Base-by-base conservation (phyloP, 140 eudicot species). In the Anethum foeniculum region DNA sequence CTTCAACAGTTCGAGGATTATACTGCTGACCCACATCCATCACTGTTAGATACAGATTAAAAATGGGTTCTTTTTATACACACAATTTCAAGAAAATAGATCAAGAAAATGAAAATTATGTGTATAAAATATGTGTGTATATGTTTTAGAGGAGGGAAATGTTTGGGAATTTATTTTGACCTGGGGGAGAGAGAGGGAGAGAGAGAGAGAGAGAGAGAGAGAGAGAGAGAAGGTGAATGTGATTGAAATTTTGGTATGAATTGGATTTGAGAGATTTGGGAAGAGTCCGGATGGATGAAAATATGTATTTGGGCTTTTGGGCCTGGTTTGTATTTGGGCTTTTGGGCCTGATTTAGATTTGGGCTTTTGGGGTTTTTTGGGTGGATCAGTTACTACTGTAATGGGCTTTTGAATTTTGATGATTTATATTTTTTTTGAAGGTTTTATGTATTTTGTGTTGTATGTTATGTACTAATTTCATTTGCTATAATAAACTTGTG, bases 1-100 rank as follows among this genome's bases (percentile, higher is more conserved):
- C 92, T 81, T 90, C 94, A 38, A 90, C 92, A 15, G 94, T 90
- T 51, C 92, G 81, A 32, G 94, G 90, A 85, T 86, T 87, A 82
- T 85, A 89, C 86, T 84, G 89, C 68, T 85, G 93, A 87, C 87
- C 84, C 67, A 87, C 91, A 72, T 89, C 93, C 93, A 89, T 89
- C 58, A 34, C 77, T 49, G 68, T 9, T 60, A n/a, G 79, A 82
- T 12, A 28, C 81, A 75, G 79, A 73, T 41, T 32, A 62, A 68
- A 25, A 75, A 75, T 44, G 54, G 58, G 51, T 71, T 39, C 13
- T 23, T 5, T 6, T 21, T 16, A 3, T 25, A 69, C 41, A 68
- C 52, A 83, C 76, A 30, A 71, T 28, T 68, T 5, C 34, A 39
- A 56, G 34, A 12, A 21, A 67, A 80, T 44, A 3, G 60, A 41